Conservation (phyloP, 1,284 basidiomycete species). For the Pterulicium gracile region DNA sequence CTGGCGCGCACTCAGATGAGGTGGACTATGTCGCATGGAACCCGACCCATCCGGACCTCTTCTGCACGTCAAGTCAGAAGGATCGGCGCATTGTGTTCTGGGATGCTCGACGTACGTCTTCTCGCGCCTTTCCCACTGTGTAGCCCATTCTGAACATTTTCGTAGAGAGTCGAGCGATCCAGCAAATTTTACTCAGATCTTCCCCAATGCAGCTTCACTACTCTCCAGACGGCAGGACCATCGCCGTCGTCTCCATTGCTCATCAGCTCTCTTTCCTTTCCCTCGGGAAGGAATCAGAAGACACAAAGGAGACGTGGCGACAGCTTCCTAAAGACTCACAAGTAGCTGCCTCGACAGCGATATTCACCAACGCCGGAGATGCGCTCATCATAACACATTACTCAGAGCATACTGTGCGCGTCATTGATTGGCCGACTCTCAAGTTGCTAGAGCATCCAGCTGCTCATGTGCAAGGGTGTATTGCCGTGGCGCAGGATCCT, state of each 20-base stretch:
- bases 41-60: constrained; percentile 69
- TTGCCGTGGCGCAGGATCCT: constrained; percentile 64
- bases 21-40: constrained; percentile 74
- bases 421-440: constrained; percentile 57
- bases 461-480: constrained; percentile 68
- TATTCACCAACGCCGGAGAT: constrained; percentile 64
- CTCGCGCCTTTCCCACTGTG: neutral
- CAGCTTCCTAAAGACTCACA: constrained; percentile 31
- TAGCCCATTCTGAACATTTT: constrained; percentile 9
- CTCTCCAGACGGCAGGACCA: constrained; percentile 54
- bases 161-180: constrained; percentile 55
- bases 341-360: constrained; percentile 44
- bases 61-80: constrained; percentile 66
- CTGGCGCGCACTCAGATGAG: constrained; percentile 62
- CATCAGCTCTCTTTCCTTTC: constrained; percentile 50
- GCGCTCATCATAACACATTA: constrained; percentile 53
- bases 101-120: constrained; percentile 65
- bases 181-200: constrained; percentile 43
- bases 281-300: constrained; percentile 39
- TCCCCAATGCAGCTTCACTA: constrained; percentile 56
- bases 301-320: constrained; percentile 51
- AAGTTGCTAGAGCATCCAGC: constrained; percentile 43
- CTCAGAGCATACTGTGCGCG: constrained; percentile 49
- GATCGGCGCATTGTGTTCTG: constrained; percentile 68
- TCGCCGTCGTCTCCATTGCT: constrained; percentile 50